Evolutionary conservation across 768 basidiomycete species (phyloP).

Genomic region (Leccinum boreale): DNA sequence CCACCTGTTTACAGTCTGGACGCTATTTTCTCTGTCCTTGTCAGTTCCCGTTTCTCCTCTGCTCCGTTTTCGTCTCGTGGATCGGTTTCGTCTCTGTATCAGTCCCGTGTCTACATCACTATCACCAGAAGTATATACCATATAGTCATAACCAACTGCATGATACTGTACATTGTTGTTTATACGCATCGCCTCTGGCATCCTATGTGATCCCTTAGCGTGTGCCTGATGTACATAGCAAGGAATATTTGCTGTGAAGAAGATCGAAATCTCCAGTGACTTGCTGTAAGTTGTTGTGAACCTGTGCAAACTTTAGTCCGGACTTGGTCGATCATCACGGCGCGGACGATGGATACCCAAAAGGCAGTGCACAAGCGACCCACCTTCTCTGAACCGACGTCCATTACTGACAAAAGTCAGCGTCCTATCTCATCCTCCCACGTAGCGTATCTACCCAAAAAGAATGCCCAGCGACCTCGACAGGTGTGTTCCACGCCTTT

Average conservation of each 20-base stretch:
- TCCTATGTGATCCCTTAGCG: slow-evolving; percentile 8
- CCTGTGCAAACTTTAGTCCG: slow-evolving; percentile 2
- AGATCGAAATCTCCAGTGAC: slow-evolving; percentile 6
- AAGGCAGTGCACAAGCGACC: slow-evolving; percentile 24
- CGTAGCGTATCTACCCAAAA: slow-evolving; percentile 9
- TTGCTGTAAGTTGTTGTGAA: slow-evolving; percentile 5
- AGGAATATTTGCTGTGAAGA: slow-evolving; percentile 8
- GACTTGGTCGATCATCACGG: slow-evolving; percentile 20
- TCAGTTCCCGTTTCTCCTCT: slow-evolving; percentile 1
- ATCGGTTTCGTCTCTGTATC: slow-evolving; percentile 22
- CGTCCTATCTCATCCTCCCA: slow-evolving; percentile 22
- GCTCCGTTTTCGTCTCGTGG: slow-evolving; percentile 15
- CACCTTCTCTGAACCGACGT: slow-evolving; percentile 12
- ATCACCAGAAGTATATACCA: slow-evolving; percentile 30
- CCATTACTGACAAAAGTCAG: slow-evolving; percentile 22
- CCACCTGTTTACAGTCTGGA: not conserved
- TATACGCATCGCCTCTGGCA: slow-evolving; percentile 19
- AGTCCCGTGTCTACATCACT: slow-evolving; percentile 20
- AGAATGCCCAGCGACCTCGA: slow-evolving; percentile 56
- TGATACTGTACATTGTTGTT: slow-evolving; percentile 34
- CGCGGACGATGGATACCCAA: slow-evolving; percentile 5
- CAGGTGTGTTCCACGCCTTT: slow-evolving; percentile 42
- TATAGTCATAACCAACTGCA: slow-evolving; percentile 30
- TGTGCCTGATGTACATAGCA: slow-evolving; percentile 27
- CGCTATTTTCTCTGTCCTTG: not conserved